Conservation (phyloP, 2,329 filamentous ascomycete species). For the Alternaria sp. region DNA sequence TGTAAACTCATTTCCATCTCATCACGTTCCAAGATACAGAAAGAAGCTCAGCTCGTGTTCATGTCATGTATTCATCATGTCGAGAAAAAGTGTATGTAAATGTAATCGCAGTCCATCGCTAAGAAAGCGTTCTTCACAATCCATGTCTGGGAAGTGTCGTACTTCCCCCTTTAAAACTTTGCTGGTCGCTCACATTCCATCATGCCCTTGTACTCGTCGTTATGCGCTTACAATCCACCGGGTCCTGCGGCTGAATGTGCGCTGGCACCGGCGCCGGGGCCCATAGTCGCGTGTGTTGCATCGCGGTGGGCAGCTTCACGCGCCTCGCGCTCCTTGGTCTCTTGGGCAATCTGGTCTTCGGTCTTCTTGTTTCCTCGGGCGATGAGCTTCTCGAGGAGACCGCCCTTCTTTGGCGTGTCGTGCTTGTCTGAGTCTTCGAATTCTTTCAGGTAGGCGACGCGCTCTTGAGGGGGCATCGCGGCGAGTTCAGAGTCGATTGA, state of each 20-base stretch:
- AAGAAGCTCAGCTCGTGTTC: neutral
- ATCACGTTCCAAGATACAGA: neutral
- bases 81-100: conserved; percentile 7
- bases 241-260: conserved; percentile 27
- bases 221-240: conserved; percentile 15
- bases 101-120: conserved; percentile 10
- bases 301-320: conserved; percentile 18
- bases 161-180: neutral
- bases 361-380: conserved; percentile 47
- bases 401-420: conserved; percentile 43
- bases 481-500: conserved; percentile 46
- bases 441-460: conserved; percentile 46
- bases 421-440: conserved; percentile 47
- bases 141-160: neutral
- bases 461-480: conserved; percentile 44
- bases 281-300: conserved; percentile 21
- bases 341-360: conserved; percentile 42
- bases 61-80: conserved; percentile 13
- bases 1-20: neutral
- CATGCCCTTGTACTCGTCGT: neutral
- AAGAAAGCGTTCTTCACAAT: conserved; percentile 9
- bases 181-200: neutral
- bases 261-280: conserved; percentile 26
- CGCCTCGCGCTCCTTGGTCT: conserved; percentile 35
- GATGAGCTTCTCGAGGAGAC: conserved; percentile 45